Evolutionary conservation across 2,329 filamentous ascomycete genomes (phyloP).

Genomic region (Hyphodiscus sp.): DNA sequence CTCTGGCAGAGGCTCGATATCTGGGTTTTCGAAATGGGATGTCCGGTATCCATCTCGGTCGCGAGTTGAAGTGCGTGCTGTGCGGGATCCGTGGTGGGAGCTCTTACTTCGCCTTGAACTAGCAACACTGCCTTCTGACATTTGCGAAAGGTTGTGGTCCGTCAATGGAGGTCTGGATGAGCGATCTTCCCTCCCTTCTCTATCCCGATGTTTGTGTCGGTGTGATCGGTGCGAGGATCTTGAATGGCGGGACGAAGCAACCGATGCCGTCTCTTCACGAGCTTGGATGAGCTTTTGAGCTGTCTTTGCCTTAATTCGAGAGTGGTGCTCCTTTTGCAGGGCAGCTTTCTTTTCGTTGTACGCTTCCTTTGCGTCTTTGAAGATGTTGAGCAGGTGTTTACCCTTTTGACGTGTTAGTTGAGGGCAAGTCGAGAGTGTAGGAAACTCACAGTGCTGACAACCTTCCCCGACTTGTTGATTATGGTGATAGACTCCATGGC

Average conservation of each 20-base stretch:
- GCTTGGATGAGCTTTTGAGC: slow-evolving; percentile 47
- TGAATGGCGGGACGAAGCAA: slow-evolving; percentile 34
- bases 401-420: slow-evolving; percentile 48
- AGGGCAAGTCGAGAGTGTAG: slow-evolving; percentile 4
- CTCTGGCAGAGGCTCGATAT: slow-evolving; percentile 10
- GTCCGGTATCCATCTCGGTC: slow-evolving; percentile 10
- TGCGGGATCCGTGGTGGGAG: slow-evolving; percentile 17
- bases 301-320: slow-evolving; percentile 47
- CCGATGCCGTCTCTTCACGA: slow-evolving; percentile 34
- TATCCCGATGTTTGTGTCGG: slow-evolving; percentile 1
- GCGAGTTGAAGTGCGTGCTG: slow-evolving; percentile 5
- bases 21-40: slow-evolving; percentile 20
- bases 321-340: slow-evolving; percentile 64
- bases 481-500: slow-evolving; percentile 75
- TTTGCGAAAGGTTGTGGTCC: slow-evolving; percentile 18
- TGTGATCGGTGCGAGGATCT: slow-evolving; percentile 11
- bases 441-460: slow-evolving; percentile 72
- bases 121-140: slow-evolving; percentile 21
- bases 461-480: slow-evolving; percentile 85
- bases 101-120: slow-evolving; percentile 4
- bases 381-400: slow-evolving; percentile 82
- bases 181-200: neutral
- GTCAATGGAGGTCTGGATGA: slow-evolving; percentile 21
- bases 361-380: slow-evolving; percentile 83
- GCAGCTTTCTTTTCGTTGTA: slow-evolving; percentile 86